These are phyloP conservation scores for Ramularia collo-cygni DNA, from an alignment of 2,329 filamentous ascomycete genomes.

Conservation along the genomic window DNA sequence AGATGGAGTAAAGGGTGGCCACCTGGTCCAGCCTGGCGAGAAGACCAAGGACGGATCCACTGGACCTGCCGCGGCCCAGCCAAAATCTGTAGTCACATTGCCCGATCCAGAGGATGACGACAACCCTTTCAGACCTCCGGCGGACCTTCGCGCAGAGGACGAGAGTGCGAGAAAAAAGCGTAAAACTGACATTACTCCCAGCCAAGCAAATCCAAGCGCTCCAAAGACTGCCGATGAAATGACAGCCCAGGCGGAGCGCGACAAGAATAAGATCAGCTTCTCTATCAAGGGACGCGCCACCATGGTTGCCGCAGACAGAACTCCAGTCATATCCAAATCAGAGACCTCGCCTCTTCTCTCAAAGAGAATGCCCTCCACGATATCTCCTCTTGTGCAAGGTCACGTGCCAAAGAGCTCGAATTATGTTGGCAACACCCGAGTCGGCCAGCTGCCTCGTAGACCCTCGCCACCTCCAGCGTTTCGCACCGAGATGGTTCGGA, in stretches of 20 bases:
- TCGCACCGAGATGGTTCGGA: constrained; percentile 52
- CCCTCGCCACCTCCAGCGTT: constrained; percentile 18
- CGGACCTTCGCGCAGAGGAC: constrained; percentile 61
- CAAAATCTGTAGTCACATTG: constrained; percentile 18
- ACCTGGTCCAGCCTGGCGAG: constrained; percentile 30
- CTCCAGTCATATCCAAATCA: constrained; percentile 14
- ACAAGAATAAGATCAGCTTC: constrained; percentile 71
- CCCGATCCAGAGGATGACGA: constrained; percentile 46
- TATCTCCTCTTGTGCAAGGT: constrained; percentile 25
- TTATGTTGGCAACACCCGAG: constrained; percentile 28
- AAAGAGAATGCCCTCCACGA: constrained; percentile 45
- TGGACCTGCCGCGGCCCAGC: constrained; percentile 27
- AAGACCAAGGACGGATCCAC: constrained; percentile 25
- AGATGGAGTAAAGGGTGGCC: constrained; percentile 48
- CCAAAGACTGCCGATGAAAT: constrained; percentile 31
- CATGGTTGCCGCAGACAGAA: constrained; percentile 41
- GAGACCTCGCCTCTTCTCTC: constrained; percentile 25
- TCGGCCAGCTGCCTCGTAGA: constrained; percentile 14
- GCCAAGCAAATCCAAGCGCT: constrained; percentile 1
- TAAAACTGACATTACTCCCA: constrained; percentile 17
- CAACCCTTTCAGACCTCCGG: constrained; percentile 56
- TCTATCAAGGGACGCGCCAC: constrained; percentile 69
- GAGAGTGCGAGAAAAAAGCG: constrained; percentile 36
- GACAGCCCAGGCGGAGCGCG: constrained; percentile 31
- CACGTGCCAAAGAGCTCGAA: constrained; percentile 28